A percentile compares a stretch with the other conserved stretches of the same genome.
Conservation (phyloP, 306 rosid genomes). For the Lathyrus aphaca region DNA sequence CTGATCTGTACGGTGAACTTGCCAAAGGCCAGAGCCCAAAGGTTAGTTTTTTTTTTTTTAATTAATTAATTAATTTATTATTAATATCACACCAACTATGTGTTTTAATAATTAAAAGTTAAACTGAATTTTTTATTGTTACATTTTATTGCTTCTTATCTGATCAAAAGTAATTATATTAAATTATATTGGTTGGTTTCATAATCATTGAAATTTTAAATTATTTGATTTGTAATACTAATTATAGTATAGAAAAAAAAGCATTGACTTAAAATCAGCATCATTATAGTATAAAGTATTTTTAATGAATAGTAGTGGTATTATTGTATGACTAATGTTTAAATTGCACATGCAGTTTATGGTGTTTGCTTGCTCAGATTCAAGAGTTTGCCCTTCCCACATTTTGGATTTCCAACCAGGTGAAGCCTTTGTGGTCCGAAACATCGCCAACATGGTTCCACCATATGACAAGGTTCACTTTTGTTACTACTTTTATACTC, state of each 20-base stretch:
- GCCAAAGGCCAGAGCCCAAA: constrained; percentile 91
- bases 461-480: constrained; percentile 68
- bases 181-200: background rate
- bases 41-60: constrained; percentile 45
- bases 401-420: constrained; percentile 91
- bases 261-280: constrained; percentile 9
- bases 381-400: constrained; percentile 95
- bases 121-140: background rate
- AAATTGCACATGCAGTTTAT: constrained; percentile 62
- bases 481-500: background rate
- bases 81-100: background rate
- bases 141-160: background rate
- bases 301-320: background rate
- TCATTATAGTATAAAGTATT: background rate
- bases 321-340: constrained; percentile 17
- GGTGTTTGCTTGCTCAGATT: constrained; percentile 98
- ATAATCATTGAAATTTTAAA: background rate
- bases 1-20: constrained; percentile 63
- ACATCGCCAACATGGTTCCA: constrained; percentile 99
- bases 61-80: background rate
- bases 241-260: background rate
- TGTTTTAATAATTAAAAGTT: background rate
- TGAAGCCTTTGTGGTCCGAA: constrained; percentile 88
- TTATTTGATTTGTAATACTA: background rate
- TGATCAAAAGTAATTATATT: background rate